Base-by-base conservation (phyloP, 805 yeast species). In the Aciculoconidium aculeatum region DNA sequence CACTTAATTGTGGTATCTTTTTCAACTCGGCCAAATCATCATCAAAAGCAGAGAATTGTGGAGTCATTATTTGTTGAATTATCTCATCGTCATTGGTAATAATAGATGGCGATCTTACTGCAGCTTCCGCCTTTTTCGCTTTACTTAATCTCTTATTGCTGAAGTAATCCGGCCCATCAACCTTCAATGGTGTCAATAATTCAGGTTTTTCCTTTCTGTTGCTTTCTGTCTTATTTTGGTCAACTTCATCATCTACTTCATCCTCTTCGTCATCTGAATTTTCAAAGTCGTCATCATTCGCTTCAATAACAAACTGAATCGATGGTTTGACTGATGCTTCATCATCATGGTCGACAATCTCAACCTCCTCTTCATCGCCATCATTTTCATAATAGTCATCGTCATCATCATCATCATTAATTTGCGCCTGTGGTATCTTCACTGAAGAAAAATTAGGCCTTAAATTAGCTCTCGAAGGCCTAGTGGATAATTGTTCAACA, bases 361-460 rank as follows among this genome's bases (percentile, higher is more conserved):
- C 37, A 6, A 37, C 42, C 10, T 27, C 12, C 66, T 45, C 21
- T 51, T 50, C 41, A 55, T 51, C 42, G 8, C 28, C 44, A n/a
- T 36, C 31, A 2, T 41, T 44, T 3, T 39, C 46, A n/a, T 19
- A 25, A 16, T 45, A 62, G 4, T 42, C 47, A 9, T 49, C 58
- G 10, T 83, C 87, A 12, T 71, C 72, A 0, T 80, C 85, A 37
- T 78, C 80, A 34, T 78, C 84, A 26, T 77, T 56, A 1, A 81
- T 67, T 36, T 68, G 75, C 0, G 90, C 73, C 36, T 73, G 68
- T 1, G 92, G 92, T 28, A 81, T 66, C 27, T 80, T 77, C 23
- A 75, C 79, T 3, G 90, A 80, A 19, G 82, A 74, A 41, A 83
- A 78, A 25, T 74, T 73, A 0, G 87, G 84, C 26, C 73, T 64